These are phyloP conservation scores for Chlamydomonas reinhardtii DNA, from an alignment of 163 green algal species.

Conservation along the genomic window DNA sequence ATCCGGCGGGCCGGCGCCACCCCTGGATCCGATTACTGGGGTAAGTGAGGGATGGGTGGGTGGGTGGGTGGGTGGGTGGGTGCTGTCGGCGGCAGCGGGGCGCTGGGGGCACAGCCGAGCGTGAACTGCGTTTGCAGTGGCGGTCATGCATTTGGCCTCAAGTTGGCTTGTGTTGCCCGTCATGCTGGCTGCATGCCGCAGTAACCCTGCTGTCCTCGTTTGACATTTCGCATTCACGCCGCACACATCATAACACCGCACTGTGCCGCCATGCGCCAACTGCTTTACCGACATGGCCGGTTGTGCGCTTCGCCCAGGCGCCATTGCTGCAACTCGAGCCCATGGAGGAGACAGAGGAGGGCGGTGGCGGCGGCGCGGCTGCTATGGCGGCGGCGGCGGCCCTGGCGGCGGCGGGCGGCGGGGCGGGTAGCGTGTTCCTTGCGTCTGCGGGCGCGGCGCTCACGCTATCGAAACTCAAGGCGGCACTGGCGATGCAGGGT, in stretches of 20 bases:
- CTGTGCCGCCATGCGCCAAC: too few relatives aligned
- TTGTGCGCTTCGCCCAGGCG: slow-evolving; percentile 12
- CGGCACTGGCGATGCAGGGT: slow-evolving; percentile 26
- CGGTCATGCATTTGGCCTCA: too few relatives aligned
- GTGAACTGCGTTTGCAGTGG: too few relatives aligned
- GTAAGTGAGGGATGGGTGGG: too few relatives aligned
- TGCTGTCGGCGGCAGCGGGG: too few relatives aligned
- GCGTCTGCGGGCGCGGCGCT: slow-evolving; percentile 24
- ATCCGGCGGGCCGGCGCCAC: neutral
- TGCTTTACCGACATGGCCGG: too few relatives aligned
- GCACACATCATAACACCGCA: too few relatives aligned
- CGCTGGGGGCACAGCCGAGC: too few relatives aligned
- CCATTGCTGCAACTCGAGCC: slow-evolving; percentile 3
- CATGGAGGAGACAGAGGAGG: neutral
- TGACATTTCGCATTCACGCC: too few relatives aligned
- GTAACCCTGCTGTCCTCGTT: too few relatives aligned
- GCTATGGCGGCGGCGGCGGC: neutral
- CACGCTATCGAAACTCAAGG: slow-evolving; percentile 21
- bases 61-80: neutral
- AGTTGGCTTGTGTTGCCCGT: too few relatives aligned
- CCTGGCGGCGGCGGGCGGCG: neutral
- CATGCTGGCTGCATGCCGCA: too few relatives aligned
- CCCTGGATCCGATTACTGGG: neutral
- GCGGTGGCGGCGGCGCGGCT: neutral
- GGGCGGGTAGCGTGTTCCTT: slow-evolving; percentile 35